Conservation (phyloP, 108 stramenopile genomes). For the Skeletonema marinoi region DNA sequence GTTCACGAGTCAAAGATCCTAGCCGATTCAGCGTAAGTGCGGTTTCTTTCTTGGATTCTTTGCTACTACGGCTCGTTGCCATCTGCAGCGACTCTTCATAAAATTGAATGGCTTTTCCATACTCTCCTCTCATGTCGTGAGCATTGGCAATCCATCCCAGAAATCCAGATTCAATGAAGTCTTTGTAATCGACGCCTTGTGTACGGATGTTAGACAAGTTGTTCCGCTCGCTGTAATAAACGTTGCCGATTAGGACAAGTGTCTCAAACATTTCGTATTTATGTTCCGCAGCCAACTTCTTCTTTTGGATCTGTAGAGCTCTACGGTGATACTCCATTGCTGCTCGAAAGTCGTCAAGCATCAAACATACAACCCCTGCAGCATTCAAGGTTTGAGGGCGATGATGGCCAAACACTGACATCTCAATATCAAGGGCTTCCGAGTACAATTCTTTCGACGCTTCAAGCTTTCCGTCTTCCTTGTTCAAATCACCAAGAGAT, state of each 20-base stretch:
- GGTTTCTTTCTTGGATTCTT: conserved; percentile 52
- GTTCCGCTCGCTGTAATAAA: conserved; percentile 79
- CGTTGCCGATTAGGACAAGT: conserved; percentile 72
- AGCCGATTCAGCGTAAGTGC: conserved; percentile 72
- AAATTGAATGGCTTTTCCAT: conserved; percentile 69
- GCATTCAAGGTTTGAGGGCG: conserved; percentile 67
- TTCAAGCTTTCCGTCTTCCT: conserved; percentile 48
- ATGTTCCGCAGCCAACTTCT: conserved; percentile 56
- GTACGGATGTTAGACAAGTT: conserved; percentile 57
- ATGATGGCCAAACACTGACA: conserved; percentile 54
- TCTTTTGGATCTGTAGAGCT: conserved; percentile 69
- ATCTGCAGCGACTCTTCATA: conserved; percentile 76
- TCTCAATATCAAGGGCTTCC: conserved; percentile 57
- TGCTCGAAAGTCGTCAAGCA: conserved; percentile 55
- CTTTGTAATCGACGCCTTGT: conserved; percentile 65
- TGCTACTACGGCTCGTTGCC: conserved; percentile 41
- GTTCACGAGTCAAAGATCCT: conserved; percentile 62
- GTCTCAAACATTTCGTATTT: conserved; percentile 69
- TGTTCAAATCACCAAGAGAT: conserved; percentile 32
- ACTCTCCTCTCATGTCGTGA: conserved; percentile 73
- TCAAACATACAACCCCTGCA: conserved; percentile 52
- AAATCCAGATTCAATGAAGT: conserved; percentile 79
- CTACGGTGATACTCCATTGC: conserved; percentile 77
- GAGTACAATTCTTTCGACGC: conserved; percentile 57
- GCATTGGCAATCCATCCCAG: conserved; percentile 70